Evolutionary conservation across 139 green algal genomes (phyloP).

Genomic region (Penium margaritaceum): DNA sequence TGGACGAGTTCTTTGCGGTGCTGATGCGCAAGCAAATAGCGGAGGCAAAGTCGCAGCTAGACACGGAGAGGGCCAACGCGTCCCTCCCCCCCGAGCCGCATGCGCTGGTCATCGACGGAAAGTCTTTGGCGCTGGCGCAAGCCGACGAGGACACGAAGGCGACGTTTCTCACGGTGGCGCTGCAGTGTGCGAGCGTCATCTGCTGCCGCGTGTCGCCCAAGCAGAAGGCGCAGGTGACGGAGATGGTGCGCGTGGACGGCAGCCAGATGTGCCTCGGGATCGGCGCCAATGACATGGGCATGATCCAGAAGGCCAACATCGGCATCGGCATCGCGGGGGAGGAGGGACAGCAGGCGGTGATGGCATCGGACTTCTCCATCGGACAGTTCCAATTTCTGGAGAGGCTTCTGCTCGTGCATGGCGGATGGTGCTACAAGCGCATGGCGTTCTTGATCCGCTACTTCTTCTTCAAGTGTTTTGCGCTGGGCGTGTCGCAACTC

Average conservation of each 20-base stretch:
- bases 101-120: constrained; percentile 39
- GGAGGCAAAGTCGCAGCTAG: neutral
- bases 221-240: constrained; percentile 55
- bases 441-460: constrained; percentile 69
- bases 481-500: constrained; percentile 69
- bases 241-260: constrained; percentile 58
- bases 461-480: constrained; percentile 97
- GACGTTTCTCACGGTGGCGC: constrained; percentile 57
- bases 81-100: neutral
- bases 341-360: constrained; percentile 84
- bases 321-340: constrained; percentile 87
- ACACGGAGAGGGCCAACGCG: neutral
- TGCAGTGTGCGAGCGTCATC: constrained; percentile 59
- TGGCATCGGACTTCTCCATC: constrained; percentile 84
- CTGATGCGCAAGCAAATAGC: neutral
- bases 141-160: constrained; percentile 1
- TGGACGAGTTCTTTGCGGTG: neutral
- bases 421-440: constrained; percentile 74
- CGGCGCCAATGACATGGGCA: constrained; percentile 95
- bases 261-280: constrained; percentile 80
- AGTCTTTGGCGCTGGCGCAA: constrained; percentile 21
- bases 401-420: constrained; percentile 84
- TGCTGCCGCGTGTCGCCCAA: constrained; percentile 64
- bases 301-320: constrained; percentile 93
- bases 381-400: constrained; percentile 87